These are phyloP conservation scores for Pythium phragmiticola DNA, from an alignment of 352 stramenopile species.

Conservation along the genomic window DNA sequence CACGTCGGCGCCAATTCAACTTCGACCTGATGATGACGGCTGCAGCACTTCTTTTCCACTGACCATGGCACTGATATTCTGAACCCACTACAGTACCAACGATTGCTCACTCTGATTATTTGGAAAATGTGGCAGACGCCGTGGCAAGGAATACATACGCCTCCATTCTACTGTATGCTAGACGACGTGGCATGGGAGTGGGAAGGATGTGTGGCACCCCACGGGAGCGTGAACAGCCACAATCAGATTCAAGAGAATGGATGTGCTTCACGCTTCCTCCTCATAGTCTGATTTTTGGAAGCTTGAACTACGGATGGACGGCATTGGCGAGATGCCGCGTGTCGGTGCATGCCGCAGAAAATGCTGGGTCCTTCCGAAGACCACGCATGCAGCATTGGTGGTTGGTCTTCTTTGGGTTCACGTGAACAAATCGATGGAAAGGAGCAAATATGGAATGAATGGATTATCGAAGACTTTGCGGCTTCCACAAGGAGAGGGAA, in stretches of 20 bases:
- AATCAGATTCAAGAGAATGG: too few relatives aligned
- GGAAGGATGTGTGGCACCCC: too few relatives aligned
- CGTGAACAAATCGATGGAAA: neutral
- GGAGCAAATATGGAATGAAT: neutral
- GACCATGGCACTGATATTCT: neutral
- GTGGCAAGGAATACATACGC: neutral
- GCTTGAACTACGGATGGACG: neutral
- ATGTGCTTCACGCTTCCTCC: neutral
- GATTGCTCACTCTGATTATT: conserved; percentile 15
- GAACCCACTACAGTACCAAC: neutral
- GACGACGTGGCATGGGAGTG: neutral
- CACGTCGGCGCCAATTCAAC: conserved; percentile 8
- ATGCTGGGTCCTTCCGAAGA: neutral
- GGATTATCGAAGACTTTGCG: too few relatives aligned
- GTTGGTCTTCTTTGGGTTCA: too few relatives aligned
- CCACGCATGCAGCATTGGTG: neutral
- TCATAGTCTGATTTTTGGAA: neutral
- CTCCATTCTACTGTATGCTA: neutral
- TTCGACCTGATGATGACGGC: too few relatives aligned
- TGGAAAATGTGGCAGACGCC: conserved; percentile 2
- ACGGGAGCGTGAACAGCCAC: neutral
- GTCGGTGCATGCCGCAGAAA: neutral
- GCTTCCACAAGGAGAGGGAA: too few relatives aligned
- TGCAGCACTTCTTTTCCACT: too few relatives aligned
- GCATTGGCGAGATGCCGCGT: too few relatives aligned